Base-by-base conservation (phyloP, 352 stramenopile species). In the Pythium apleroticum region DNA sequence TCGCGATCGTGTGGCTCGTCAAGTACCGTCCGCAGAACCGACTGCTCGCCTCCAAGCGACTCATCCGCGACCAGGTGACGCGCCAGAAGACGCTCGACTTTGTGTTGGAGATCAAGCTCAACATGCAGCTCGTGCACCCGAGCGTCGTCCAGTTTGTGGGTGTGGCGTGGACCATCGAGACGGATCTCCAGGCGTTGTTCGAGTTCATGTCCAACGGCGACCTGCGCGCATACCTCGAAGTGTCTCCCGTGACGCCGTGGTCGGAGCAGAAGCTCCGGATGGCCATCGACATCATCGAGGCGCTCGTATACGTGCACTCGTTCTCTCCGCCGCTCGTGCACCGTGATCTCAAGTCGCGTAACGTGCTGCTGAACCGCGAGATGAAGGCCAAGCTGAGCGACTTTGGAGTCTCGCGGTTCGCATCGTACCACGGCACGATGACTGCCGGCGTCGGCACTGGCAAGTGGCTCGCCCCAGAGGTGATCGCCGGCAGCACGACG, bases 61-160 rank as follows among this genome's bases (percentile, higher is more conserved):
- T 88, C 31, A 73, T 76, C 28, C 62, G 65, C 6, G 78, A 86
- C 55, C 71, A 88, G 19, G 59, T 77, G 2, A 86, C 71, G 3
- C 71, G 71, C 8, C 66, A 81, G 28, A 71, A 73, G 15, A 84
- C 69, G 0, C 67, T 79, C 12, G 60, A 68, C 10, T 93, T 95
- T 28, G 63, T 90, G 12, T 71, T 66, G 11, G 86, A 95, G 63
- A 89, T 94, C 71, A 91, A 89, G 56, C 75, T 95, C 54, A 73
- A 89, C 6, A 66, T 78, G 2, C 62, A 66, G 25, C 69, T 94
- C 3, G 73, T 86, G 11, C 86, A 93, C 39, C 72, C 81, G 9
- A 80, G 75, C 31, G 80, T 96, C 58, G 73, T 95, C 4, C 65
- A 75, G 46, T 70, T 96, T 11, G 60, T 92, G 0, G 86, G 86